Percentiles rank a stretch among this genome's conserved stretches.
These are phyloP conservation scores for Termitomyces sp. DNA, from an alignment of 768 basidiomycete genomes.

Conservation along the genomic window DNA sequence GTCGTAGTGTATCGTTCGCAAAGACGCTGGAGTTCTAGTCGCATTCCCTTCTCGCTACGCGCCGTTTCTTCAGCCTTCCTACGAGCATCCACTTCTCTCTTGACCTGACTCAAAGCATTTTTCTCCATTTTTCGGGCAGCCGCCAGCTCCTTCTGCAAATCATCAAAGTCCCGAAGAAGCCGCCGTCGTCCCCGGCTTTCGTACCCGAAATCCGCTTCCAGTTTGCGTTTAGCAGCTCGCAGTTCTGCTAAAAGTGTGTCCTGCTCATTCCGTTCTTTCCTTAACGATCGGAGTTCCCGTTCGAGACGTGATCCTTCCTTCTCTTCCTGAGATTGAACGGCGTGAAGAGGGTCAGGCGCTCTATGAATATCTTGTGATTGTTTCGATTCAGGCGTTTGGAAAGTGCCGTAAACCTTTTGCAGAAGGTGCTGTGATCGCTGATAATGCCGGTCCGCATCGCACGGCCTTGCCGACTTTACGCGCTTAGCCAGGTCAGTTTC, in stretches of 20 bases:
- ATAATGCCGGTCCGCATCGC: conserved; percentile 29
- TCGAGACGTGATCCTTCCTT: conserved; percentile 16
- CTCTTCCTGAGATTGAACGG: neutral
- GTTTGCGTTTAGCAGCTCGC: conserved; percentile 35
- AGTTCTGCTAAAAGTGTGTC: conserved; percentile 24
- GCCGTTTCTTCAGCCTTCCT: conserved; percentile 60
- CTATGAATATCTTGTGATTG: neutral
- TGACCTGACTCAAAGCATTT: conserved; percentile 21
- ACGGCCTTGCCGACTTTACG: conserved; percentile 17
- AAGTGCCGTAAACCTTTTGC: conserved; percentile 42
- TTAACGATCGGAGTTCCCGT: conserved; percentile 35
- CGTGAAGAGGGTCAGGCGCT: neutral
- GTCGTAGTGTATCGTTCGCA: conserved; percentile 7
- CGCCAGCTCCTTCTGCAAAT: conserved; percentile 27
- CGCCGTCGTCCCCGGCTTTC: conserved; percentile 33
- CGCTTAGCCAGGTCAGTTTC: conserved; percentile 41
- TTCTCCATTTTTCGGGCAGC: conserved; percentile 24
- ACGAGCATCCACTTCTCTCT: conserved; percentile 51
- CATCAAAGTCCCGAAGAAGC: conserved; percentile 27
- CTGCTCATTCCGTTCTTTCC: conserved; percentile 26
- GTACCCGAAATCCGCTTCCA: conserved; percentile 33
- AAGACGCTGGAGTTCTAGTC: conserved; percentile 12
- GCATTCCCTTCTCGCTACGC: conserved; percentile 28
- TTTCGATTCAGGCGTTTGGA: neutral
- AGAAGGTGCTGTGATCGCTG: conserved; percentile 38